Evolutionary conservation across 805 yeast genomes (phyloP).

Genomic region (Blastobotrys americana): DNA sequence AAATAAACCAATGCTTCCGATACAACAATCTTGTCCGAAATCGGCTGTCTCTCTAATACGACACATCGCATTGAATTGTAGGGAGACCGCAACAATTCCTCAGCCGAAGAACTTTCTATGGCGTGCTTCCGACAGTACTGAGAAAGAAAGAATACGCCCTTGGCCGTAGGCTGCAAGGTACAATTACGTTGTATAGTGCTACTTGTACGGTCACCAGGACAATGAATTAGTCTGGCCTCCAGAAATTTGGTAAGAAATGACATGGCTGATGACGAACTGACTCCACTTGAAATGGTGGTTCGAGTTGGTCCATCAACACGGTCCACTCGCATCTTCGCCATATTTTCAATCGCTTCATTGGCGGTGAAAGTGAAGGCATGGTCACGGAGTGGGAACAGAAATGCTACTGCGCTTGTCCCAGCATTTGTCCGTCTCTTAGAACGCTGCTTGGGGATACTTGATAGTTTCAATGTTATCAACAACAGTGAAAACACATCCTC

Average conservation of each 20-base stretch:
- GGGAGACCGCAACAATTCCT: slow-evolving; percentile 44
- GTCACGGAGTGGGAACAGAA: neutral
- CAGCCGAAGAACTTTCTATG: slow-evolving; percentile 33
- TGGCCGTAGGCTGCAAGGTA: slow-evolving; percentile 77
- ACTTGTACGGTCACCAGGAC: slow-evolving; percentile 68
- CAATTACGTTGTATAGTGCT: slow-evolving; percentile 33
- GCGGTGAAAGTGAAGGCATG: slow-evolving; percentile 49
- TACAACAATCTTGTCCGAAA: slow-evolving; percentile 51
- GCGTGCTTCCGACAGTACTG: slow-evolving; percentile 55
- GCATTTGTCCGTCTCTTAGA: slow-evolving; percentile 1
- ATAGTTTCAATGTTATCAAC: slow-evolving; percentile 37
- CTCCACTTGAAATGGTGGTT: slow-evolving; percentile 20
- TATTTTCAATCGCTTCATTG: slow-evolving; percentile 43
- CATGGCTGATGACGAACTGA: slow-evolving; percentile 5
- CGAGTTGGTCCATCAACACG: slow-evolving; percentile 45
- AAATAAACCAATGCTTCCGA: slow-evolving; percentile 60
- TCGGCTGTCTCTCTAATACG: slow-evolving; percentile 54
- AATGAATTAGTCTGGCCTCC: slow-evolving; percentile 45
- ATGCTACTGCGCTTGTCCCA: neutral
- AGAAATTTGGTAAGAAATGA: slow-evolving; percentile 14
- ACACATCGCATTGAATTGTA: slow-evolving; percentile 70
- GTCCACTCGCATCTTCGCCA: slow-evolving; percentile 44
- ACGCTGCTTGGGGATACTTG: slow-evolving; percentile 19
- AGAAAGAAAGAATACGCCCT: slow-evolving; percentile 69
- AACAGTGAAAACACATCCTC: slow-evolving; percentile 54